These are phyloP conservation scores for Pulveroboletus sp. DNA, from an alignment of 768 basidiomycete species.

Conservation along the genomic window DNA sequence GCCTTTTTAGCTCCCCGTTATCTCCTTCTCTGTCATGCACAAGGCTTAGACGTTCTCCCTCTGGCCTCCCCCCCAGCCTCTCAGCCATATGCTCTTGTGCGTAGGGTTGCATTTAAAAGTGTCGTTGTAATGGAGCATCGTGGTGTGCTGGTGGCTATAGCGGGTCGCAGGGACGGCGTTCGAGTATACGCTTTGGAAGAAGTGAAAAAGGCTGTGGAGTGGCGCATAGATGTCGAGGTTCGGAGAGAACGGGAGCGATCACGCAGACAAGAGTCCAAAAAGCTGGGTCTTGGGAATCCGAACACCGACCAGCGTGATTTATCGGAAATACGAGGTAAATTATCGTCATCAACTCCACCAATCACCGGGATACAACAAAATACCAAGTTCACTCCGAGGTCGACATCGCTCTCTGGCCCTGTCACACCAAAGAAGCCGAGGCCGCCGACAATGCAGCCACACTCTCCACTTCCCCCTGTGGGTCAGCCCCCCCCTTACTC, in stretches of 20 bases:
- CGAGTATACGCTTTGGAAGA: slow-evolving; percentile 87
- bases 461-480: slow-evolving; percentile 25
- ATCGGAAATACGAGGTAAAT: slow-evolving; percentile 45
- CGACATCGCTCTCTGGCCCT: slow-evolving; percentile 17
- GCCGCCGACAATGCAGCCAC: slow-evolving; percentile 24
- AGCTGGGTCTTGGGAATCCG: slow-evolving; percentile 33
- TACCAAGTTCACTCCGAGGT: slow-evolving; percentile 16
- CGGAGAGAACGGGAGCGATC: slow-evolving; percentile 68
- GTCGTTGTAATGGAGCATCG: slow-evolving; percentile 93
- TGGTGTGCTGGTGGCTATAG: slow-evolving; percentile 86
- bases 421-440: slow-evolving; percentile 22
- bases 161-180: slow-evolving; percentile 80
- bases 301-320: slow-evolving; percentile 38
- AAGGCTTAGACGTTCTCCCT: slow-evolving; percentile 84
- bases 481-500: slow-evolving; percentile 68
- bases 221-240: slow-evolving; percentile 79
- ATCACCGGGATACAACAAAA: slow-evolving; percentile 27
- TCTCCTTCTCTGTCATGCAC: slow-evolving; percentile 77
- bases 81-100: slow-evolving; percentile 77
- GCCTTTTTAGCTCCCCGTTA: slow-evolving; percentile 79
- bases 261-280: slow-evolving; percentile 66
- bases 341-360: slow-evolving; percentile 48
- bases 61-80: slow-evolving; percentile 66
- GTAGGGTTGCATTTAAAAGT: slow-evolving; percentile 76
- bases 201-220: slow-evolving; percentile 80